Conservation (phyloP, 768 basidiomycete genomes). For the Boletellus ananas region DNA sequence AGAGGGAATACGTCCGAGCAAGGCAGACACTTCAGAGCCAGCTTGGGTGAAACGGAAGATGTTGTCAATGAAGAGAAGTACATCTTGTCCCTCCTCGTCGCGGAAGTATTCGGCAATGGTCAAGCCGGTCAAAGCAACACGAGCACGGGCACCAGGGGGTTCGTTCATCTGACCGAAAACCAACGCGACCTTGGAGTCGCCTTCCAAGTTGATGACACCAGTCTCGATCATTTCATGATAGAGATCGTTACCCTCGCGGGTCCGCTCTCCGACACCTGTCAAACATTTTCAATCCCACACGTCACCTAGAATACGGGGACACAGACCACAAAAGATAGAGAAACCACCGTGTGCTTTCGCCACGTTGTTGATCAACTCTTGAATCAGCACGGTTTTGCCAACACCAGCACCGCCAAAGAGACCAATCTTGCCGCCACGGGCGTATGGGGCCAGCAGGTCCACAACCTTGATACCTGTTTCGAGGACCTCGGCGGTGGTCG, state of each 20-base stretch:
- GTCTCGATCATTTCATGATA: slow-evolving; percentile 99
- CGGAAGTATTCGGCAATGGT: slow-evolving; percentile 99
- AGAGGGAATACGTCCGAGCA: slow-evolving; percentile 99
- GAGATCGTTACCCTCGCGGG: slow-evolving; percentile 99
- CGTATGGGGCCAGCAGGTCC: slow-evolving; percentile 98
- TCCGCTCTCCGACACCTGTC: slow-evolving; percentile 97
- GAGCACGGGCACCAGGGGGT: slow-evolving; percentile 99
- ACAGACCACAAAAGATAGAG: slow-evolving; percentile 95
- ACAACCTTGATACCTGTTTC: slow-evolving; percentile 99
- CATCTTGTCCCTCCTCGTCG: slow-evolving; percentile 99
- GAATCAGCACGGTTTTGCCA: slow-evolving; percentile 99
- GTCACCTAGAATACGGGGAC: not conserved
- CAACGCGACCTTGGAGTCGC: slow-evolving; percentile 99
- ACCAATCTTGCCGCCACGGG: slow-evolving; percentile 99
- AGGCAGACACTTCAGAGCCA: slow-evolving; percentile 99
- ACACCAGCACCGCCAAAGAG: slow-evolving; percentile 99
- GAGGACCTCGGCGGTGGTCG: slow-evolving; percentile 96
- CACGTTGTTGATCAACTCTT: slow-evolving; percentile 99
- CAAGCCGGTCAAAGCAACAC: slow-evolving; percentile 98
- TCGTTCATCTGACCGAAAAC: slow-evolving; percentile 99
- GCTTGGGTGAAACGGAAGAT: slow-evolving; percentile 99
- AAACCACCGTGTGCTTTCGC: slow-evolving; percentile 99
- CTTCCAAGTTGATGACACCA: slow-evolving; percentile 99
- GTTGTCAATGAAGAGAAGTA: slow-evolving; percentile 99
- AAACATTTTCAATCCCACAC: slow-evolving; percentile 9